phyloP scores from a whole-genome alignment of 177 flowering plant species.

The Viscum album region DNA sequence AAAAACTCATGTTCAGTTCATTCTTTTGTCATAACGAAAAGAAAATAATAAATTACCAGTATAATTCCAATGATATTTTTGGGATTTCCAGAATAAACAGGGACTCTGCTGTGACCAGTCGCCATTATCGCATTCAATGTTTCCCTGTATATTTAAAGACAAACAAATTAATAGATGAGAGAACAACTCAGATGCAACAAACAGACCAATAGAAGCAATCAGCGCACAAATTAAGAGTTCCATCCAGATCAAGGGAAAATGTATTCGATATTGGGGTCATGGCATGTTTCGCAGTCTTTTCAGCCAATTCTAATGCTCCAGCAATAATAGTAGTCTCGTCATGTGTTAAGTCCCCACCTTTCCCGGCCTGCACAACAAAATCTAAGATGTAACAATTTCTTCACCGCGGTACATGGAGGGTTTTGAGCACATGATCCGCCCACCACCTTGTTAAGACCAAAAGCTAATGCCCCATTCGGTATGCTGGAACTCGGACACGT shows the following conservation, averaged over 20 bases:
- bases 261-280: slow-evolving; percentile 89
- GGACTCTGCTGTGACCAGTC: slow-evolving; percentile 85
- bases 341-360: slow-evolving; percentile 93
- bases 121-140: slow-evolving; percentile 71
- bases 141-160: slow-evolving; percentile 31
- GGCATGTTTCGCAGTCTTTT: slow-evolving; percentile 87
- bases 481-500: too few relatives aligned
- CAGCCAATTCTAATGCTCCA: slow-evolving; percentile 88
- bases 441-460: too few relatives aligned
- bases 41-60: slow-evolving; percentile 36
- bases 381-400: background rate
- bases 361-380: slow-evolving; percentile 56
- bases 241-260: slow-evolving; percentile 87
- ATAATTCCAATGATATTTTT: slow-evolving; percentile 67
- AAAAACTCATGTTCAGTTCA: too few relatives aligned
- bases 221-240: slow-evolving; percentile 77
- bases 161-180: background rate
- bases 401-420: too few relatives aligned
- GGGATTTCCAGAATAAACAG: slow-evolving; percentile 57
- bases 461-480: too few relatives aligned
- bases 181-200: background rate
- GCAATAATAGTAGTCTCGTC: slow-evolving; percentile 93
- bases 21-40: background rate
- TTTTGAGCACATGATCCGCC: too few relatives aligned
- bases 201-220: slow-evolving; percentile 14